phyloP scores from a whole-genome alignment of 2,329 filamentous ascomycete genomes.

The Colletotrichum spinosum region DNA sequence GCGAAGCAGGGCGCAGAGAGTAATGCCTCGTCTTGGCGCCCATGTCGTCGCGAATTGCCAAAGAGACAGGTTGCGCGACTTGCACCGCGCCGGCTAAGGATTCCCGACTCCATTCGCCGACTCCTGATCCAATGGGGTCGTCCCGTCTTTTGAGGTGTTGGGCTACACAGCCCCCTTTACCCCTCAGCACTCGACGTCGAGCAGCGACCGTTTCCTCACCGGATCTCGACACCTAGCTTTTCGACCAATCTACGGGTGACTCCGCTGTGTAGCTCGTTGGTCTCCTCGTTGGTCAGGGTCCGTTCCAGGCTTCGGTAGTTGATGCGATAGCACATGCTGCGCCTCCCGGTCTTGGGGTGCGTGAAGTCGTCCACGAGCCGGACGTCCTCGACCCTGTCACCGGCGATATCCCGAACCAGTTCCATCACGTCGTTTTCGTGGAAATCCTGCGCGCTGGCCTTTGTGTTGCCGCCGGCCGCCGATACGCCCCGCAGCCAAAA shows the following conservation, averaged over 20 bases:
- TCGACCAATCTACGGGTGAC: conserved; percentile 75
- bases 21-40: conserved; percentile 19
- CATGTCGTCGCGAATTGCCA: conserved; percentile 18
- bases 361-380: conserved; percentile 85
- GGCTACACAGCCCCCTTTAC: conserved; percentile 37
- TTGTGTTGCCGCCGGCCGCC: conserved; percentile 58
- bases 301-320: conserved; percentile 93
- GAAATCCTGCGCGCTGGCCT: conserved; percentile 64
- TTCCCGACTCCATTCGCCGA: conserved; percentile 8
- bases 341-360: conserved; percentile 85
- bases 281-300: conserved; percentile 87
- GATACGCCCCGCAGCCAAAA: conserved; percentile 81
- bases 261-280: conserved; percentile 78
- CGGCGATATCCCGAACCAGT: conserved; percentile 84
- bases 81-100: conserved; percentile 8
- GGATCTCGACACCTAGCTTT: conserved; percentile 82
- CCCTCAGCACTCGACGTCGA: conserved; percentile 27
- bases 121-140: conserved; percentile 14
- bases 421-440: conserved; percentile 99
- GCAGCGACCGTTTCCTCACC: conserved; percentile 46
- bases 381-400: conserved; percentile 90
- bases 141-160: conserved; percentile 27
- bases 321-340: conserved; percentile 91
- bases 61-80: conserved; percentile 7
- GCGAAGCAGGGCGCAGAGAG: conserved; percentile 6